Percentiles rank a stretch among this genome's conserved stretches.
Conservation (phyloP, 2,329 filamentous ascomycete species). For the Rhinocladiella similis region DNA sequence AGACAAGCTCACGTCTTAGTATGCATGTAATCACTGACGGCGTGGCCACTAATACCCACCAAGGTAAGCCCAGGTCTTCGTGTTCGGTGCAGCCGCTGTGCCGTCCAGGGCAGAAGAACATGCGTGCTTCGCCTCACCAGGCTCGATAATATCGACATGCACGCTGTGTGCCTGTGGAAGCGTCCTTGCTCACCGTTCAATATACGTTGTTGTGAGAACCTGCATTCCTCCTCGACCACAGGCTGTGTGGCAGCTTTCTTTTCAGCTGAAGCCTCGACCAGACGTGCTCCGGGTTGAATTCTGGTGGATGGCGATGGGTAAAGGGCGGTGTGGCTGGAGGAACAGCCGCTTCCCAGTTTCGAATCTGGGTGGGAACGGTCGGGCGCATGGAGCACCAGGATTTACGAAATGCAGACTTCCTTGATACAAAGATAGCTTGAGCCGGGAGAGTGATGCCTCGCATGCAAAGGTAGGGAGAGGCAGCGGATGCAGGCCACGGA, state of each 20-base stretch:
- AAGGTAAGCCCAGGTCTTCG: conserved; percentile 9
- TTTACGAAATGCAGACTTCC: conserved; percentile 3
- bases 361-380: conserved; percentile 5
- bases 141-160: too few relatives aligned
- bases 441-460: too few relatives aligned
- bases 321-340: conserved; percentile 20
- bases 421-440: not conserved
- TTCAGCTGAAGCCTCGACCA: too few relatives aligned
- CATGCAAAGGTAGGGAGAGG: too few relatives aligned
- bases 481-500: too few relatives aligned
- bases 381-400: conserved; percentile 4
- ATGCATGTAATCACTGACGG: conserved; percentile 25
- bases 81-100: conserved; percentile 2
- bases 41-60: not conserved
- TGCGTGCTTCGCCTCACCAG: conserved; percentile 16
- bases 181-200: not conserved
- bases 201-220: not conserved
- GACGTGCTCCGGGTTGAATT: too few relatives aligned
- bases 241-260: too few relatives aligned
- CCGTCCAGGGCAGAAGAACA: not conserved
- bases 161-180: not conserved
- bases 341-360: conserved; percentile 4
- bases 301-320: not conserved
- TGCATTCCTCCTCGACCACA: too few relatives aligned
- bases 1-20: conserved; percentile 16